A percentile compares a stretch with the other conserved stretches of the same genome.
These are phyloP conservation scores for Diaporthe velutina DNA, from an alignment of 2,329 filamentous ascomycete species.

Conservation along the genomic window DNA sequence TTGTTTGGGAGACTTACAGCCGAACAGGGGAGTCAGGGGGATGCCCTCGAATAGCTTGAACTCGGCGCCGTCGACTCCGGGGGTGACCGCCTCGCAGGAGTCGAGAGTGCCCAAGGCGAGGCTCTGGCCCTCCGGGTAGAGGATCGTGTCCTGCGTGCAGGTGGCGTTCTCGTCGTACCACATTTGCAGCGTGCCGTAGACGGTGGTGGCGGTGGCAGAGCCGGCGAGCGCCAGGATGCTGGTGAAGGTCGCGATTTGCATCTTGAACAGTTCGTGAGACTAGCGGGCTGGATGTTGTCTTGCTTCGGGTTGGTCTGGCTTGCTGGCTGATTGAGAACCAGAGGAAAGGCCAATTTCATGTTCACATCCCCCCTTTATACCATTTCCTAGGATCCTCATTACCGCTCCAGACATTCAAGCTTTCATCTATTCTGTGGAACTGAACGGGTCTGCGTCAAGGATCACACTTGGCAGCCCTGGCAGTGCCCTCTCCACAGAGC, in stretches of 20 bases:
- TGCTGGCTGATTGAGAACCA: background rate
- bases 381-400: background rate
- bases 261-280: background rate
- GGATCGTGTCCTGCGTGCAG: background rate
- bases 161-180: conserved; percentile 10
- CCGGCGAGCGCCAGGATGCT: conserved; percentile 15
- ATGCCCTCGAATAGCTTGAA: conserved; percentile 6
- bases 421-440: conserved; percentile 19
- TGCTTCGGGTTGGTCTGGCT: background rate
- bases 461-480: background rate
- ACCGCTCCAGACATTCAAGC: background rate
- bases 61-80: background rate
- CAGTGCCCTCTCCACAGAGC: conserved; percentile 14
- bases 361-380: conserved; percentile 2
- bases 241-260: conserved; percentile 6
- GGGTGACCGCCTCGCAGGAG: background rate
- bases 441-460: conserved; percentile 8
- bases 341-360: background rate
- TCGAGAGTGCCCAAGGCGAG: conserved; percentile 75
- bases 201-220: conserved; percentile 9
- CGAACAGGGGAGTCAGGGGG: background rate
- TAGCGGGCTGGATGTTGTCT: background rate
- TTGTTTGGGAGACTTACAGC: background rate
- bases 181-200: conserved; percentile 20
- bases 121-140: conserved; percentile 55